Conservation (phyloP, 2,329 filamentous ascomycete species). For the Trichoderma guizhouense region DNA sequence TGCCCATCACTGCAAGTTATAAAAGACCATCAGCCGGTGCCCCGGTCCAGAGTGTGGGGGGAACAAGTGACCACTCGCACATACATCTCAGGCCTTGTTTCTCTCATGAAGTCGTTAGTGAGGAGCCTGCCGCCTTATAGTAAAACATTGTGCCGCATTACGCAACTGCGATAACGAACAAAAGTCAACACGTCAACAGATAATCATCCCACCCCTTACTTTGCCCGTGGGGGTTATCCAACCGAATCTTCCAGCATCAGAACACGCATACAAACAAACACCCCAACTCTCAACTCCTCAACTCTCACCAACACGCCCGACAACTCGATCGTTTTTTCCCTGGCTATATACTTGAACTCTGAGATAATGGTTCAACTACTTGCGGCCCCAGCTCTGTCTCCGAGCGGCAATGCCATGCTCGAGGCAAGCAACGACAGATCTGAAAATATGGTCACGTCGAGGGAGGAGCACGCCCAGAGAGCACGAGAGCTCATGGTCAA, state of each 20-base stretch:
- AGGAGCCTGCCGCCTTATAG: slow-evolving; percentile 27
- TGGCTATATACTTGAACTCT: not conserved
- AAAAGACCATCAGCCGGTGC: slow-evolving; percentile 9
- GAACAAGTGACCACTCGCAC: not conserved
- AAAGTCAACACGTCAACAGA: not conserved
- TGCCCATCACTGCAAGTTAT: not conserved
- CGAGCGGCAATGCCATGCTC: slow-evolving; percentile 24
- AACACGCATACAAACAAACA: not conserved
- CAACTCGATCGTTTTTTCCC: not conserved
- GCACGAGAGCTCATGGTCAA: slow-evolving; percentile 38
- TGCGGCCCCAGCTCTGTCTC: slow-evolving; percentile 29
- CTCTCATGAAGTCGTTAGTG: slow-evolving; percentile 42
- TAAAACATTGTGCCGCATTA: slow-evolving; percentile 11
- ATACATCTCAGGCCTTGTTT: slow-evolving; percentile 6
- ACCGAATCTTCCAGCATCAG: not conserved
- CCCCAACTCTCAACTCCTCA: too few relatives aligned
- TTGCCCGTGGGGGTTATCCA: not conserved
- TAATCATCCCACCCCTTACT: not conserved
- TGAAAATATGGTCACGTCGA: slow-evolving; percentile 29
- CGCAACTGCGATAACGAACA: slow-evolving; percentile 12
- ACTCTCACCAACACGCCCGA: not conserved
- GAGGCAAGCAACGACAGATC: slow-evolving; percentile 22
- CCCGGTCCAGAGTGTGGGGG: slow-evolving; percentile 11
- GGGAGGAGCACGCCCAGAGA: slow-evolving; percentile 42
- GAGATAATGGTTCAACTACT: slow-evolving; percentile 34